A percentile compares a stretch with the other conserved stretches of the same genome.
phyloP scores from a whole-genome alignment of 2,329 filamentous ascomycete species.

The Mariannaea sp. region DNA sequence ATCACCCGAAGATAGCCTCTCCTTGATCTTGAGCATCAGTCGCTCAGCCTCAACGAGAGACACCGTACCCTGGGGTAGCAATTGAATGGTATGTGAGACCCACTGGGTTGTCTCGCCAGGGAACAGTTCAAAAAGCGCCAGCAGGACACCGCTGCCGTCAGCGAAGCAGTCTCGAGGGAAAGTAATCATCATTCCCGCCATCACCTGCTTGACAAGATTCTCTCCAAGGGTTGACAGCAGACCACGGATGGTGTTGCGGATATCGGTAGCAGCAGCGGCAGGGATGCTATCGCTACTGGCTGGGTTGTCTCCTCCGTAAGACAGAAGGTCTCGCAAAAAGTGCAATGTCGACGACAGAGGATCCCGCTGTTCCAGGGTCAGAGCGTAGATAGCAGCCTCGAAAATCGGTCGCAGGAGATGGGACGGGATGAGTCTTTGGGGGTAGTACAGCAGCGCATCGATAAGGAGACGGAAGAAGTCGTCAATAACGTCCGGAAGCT shows the following conservation, averaged over 20 bases:
- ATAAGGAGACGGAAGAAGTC: slow-evolving; percentile 94
- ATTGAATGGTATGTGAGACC: slow-evolving; percentile 81
- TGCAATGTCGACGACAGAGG: slow-evolving; percentile 90
- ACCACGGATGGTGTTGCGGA: slow-evolving; percentile 73
- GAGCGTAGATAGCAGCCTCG: slow-evolving; percentile 81
- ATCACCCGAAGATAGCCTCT: slow-evolving; percentile 72
- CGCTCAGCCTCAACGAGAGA: slow-evolving; percentile 79
- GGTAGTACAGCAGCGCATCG: slow-evolving; percentile 92
- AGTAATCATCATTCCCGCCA: slow-evolving; percentile 99
- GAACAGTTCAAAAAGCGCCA: slow-evolving; percentile 85
- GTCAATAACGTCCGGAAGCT: slow-evolving; percentile 85
- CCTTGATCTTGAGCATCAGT: slow-evolving; percentile 78
- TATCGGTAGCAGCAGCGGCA: slow-evolving; percentile 66
- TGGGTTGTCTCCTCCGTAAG: slow-evolving; percentile 80
- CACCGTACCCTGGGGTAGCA: slow-evolving; percentile 83
- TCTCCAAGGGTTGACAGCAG: slow-evolving; percentile 75
- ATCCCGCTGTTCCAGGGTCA: slow-evolving; percentile 88
- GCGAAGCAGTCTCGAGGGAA: slow-evolving; percentile 96
- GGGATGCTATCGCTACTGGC: slow-evolving; percentile 64
- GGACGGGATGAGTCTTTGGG: slow-evolving; percentile 80
- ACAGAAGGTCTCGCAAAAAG: slow-evolving; percentile 88
- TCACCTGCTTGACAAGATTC: slow-evolving; percentile 80
- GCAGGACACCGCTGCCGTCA: slow-evolving; percentile 89
- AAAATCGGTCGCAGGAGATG: slow-evolving; percentile 81
- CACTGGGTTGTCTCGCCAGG: slow-evolving; percentile 79